Percentiles rank a stretch among this genome's conserved stretches.
Evolutionary conservation across 805 yeast species (phyloP).

Genomic region (Jamesozyma rosinii): DNA sequence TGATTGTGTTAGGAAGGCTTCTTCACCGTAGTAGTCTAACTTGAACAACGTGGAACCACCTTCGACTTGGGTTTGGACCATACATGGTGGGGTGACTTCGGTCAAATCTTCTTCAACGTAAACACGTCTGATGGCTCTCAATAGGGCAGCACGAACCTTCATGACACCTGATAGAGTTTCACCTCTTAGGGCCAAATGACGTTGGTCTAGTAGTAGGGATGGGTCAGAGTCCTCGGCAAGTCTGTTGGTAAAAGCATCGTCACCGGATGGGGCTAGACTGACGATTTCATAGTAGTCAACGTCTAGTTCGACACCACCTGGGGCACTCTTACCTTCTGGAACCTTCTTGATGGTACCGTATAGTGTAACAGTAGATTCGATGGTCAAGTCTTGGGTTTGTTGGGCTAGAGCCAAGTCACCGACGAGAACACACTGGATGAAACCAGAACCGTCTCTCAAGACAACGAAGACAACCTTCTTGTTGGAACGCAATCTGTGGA

Average conservation of each 20-base stretch:
- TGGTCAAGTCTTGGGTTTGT: constrained; percentile 72
- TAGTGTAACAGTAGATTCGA: constrained; percentile 75
- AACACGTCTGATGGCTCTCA: constrained; percentile 66
- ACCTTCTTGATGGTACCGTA: constrained; percentile 74
- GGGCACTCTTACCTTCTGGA: constrained; percentile 95
- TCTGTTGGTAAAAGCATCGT: constrained; percentile 89
- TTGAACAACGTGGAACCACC: constrained; percentile 96
- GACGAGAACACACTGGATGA: constrained; percentile 70
- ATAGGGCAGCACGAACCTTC: constrained; percentile 83
- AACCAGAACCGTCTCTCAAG: constrained; percentile 92
- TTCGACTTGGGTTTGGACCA: constrained; percentile 99
- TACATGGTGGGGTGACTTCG: constrained; percentile 98
- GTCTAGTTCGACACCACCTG: constrained; percentile 90
- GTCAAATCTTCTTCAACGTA: constrained; percentile 63
- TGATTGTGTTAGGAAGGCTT: constrained; percentile 92
- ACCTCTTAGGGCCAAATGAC: constrained; percentile 94
- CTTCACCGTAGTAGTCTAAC: constrained; percentile 91
- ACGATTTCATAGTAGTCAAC: constrained; percentile 85
- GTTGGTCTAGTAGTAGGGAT: constrained; percentile 80
- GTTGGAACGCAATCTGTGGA: constrained; percentile 87
- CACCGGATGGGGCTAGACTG: constrained; percentile 94
- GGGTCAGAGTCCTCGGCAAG: constrained; percentile 93
- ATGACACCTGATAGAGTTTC: constrained; percentile 86
- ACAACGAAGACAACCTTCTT: constrained; percentile 88
- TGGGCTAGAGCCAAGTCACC: constrained; percentile 92